Evolutionary conservation across 345 rosid genomes (phyloP), one percentile per base, ranked within the genome.

Genomic region (Populus nigra): DNA sequence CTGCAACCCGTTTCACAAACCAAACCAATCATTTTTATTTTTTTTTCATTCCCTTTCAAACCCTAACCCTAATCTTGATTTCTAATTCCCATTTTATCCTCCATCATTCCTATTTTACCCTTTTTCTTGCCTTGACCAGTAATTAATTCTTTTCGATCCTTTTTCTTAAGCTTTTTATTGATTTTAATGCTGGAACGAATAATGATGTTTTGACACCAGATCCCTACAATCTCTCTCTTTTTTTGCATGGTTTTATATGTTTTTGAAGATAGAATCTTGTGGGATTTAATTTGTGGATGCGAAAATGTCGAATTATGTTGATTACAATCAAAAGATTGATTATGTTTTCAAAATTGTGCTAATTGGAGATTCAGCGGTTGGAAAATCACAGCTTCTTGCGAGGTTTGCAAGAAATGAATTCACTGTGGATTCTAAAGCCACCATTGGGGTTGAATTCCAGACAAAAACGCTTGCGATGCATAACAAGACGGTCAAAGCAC

Each of bases 381-480:
- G 97, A 0, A 92, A 92, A 83, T 89, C 94, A 9, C 94, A 90
- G 86, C 88, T 92, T 29, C 90, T 92, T 41, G 92, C 93, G 5
- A 84, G 97, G 71, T 92, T 92, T 72, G 83, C 97, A 8, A 86
- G 94, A 82, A 92, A 92, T 72, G 97, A 92, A 86, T 92, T 92
- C 79, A 90, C 89, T 76, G 85, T 88, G 41, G 97, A 91, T 81
- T 90, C 97, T 7, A 92, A 92, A 80, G 97, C 97, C 27, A 92
- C 94, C 20, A 92, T 92, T 36, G 94, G 97, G n/a, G 97, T 92
- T 22, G 97, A 92, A 69, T 91, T 92, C 76, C 97, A 92, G 85
- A 92, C 97, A 33, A 92, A 91, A 84, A 90, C 97, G 57, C 94
- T 92, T 38, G 82, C 86, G 65, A 88, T 91, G 35, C 94, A 92